phyloP scores from a whole-genome alignment of 257 asterid species.

The Mentha longifolia region DNA sequence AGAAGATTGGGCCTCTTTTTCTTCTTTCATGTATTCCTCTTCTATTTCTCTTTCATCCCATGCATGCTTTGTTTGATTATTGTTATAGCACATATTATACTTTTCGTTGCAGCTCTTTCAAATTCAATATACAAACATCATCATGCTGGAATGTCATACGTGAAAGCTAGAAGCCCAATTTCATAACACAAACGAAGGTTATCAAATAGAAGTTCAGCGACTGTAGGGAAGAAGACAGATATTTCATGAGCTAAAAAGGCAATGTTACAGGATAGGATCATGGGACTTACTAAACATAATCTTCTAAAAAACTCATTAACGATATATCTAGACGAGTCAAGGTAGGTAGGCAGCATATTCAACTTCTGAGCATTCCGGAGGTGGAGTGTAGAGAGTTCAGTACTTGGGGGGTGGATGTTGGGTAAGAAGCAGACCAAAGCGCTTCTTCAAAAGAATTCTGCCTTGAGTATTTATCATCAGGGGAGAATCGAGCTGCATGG shows the following conservation, averaged over 20 bases:
- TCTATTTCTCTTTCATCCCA: no score
- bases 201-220: background rate
- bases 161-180: no score
- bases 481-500: conserved; percentile 86
- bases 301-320: background rate
- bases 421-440: conserved; percentile 86
- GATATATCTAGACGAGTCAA: background rate
- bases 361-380: no score
- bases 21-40: no score
- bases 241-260: background rate
- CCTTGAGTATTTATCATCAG: conserved; percentile 82
- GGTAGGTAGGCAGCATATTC: no score
- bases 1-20: no score
- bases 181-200: no score
- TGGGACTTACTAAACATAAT: background rate
- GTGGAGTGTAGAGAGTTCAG: conserved; percentile 31
- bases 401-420: conserved; percentile 74
- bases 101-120: no score
- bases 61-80: no score
- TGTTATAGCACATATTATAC: no score
- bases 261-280: background rate
- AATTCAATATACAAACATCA: no score
- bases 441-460: conserved; percentile 82
- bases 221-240: background rate
- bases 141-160: no score